These are phyloP conservation scores for Psophocarpus tetragonolobus DNA, from an alignment of 306 rosid genomes.

Conservation along the genomic window DNA sequence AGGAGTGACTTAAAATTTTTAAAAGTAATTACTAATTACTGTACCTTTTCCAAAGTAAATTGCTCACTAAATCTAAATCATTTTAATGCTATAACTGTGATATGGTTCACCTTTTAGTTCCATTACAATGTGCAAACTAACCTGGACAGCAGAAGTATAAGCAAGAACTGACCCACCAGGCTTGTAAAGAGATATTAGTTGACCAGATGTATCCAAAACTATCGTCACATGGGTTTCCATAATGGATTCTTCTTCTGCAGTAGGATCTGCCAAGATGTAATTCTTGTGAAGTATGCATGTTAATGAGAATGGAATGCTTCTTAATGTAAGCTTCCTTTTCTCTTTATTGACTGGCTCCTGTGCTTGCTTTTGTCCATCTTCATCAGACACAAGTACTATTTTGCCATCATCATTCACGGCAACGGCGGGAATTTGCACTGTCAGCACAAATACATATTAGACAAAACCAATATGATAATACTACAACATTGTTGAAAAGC, in stretches of 20 bases:
- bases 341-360: constrained; percentile 69
- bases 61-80: background rate
- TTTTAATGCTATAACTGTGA: background rate
- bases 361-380: constrained; percentile 51
- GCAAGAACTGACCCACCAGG: constrained; percentile 88
- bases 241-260: constrained; percentile 87
- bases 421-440: constrained; percentile 84
- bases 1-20: background rate
- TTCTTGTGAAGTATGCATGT: constrained; percentile 84
- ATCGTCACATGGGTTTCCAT: constrained; percentile 80
- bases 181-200: constrained; percentile 79
- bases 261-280: constrained; percentile 83
- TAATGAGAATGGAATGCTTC: constrained; percentile 69
- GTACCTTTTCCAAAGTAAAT: background rate
- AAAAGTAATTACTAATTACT: background rate
- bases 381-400: constrained; percentile 62
- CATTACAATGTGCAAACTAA: constrained; percentile 37
- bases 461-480: background rate
- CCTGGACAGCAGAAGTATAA: constrained; percentile 73
- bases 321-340: constrained; percentile 70
- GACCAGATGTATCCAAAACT: constrained; percentile 79
- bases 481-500: background rate
- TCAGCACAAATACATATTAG: constrained; percentile 27
- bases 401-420: constrained; percentile 78
- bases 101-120: constrained; percentile 33